phyloP scores from a whole-genome alignment of 164 flowering plant genomes.

The Nymphaea colorata region DNA sequence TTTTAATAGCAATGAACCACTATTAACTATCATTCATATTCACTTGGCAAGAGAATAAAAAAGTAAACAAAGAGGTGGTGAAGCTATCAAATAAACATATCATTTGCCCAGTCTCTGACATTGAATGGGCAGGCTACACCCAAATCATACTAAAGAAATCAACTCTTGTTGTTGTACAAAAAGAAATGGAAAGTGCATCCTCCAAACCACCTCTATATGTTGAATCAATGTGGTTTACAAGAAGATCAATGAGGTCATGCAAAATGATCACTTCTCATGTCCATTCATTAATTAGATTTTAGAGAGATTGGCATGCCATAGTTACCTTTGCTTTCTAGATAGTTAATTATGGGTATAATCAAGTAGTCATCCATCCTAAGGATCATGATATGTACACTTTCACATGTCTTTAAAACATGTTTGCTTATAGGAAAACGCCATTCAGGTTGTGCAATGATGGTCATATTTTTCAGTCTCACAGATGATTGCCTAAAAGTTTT shows the following conservation, averaged over 20 bases:
- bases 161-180: not conserved
- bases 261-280: not conserved
- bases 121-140: not conserved
- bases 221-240: not conserved
- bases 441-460: constrained; percentile 1
- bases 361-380: not conserved
- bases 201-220: not conserved
- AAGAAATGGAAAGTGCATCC: not conserved
- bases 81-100: not conserved
- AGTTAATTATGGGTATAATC: constrained; percentile 5
- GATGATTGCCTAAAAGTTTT: not conserved
- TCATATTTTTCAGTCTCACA: not conserved
- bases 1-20: too few relatives aligned
- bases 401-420: not conserved
- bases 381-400: not conserved
- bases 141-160: not conserved
- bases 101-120: not conserved
- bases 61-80: not conserved
- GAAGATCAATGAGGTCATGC: not conserved
- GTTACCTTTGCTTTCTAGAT: not conserved
- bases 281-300: constrained; percentile 4
- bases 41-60: not conserved
- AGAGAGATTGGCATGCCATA: not conserved
- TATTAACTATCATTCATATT: not conserved
- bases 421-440: not conserved